A percentile compares a stretch with the other conserved stretches of the same genome.
Evolutionary conservation across 2,329 filamentous ascomycete species (phyloP).

Genomic region (Blastomyces gilchristii): DNA sequence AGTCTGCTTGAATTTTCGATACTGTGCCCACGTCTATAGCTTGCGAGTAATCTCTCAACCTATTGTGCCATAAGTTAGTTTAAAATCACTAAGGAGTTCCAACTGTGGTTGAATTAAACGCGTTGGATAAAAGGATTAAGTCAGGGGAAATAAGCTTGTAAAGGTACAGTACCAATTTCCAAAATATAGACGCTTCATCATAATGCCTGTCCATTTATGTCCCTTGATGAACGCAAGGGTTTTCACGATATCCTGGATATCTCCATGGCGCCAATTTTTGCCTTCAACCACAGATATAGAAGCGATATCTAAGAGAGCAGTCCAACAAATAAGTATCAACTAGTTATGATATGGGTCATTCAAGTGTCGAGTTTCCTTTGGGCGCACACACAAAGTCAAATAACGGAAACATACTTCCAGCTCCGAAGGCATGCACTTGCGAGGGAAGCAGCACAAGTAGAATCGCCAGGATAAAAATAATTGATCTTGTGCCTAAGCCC

Average conservation of each 20-base stretch:
- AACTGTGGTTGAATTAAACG: not conserved
- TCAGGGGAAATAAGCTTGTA: not conserved
- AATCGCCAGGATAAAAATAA: constrained; percentile 29
- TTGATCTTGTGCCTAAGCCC: constrained; percentile 19
- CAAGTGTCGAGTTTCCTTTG: not conserved
- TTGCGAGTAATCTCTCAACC: constrained; percentile 69
- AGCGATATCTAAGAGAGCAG: constrained; percentile 32
- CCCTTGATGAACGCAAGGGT: constrained; percentile 65
- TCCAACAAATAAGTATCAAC: not conserved
- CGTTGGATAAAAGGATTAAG: not conserved
- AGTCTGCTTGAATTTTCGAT: constrained; percentile 67
- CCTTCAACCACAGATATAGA: constrained; percentile 43
- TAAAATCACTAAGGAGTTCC: not conserved
- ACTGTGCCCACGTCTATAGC: constrained; percentile 71
- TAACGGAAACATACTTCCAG: constrained; percentile 31
- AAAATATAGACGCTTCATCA: constrained; percentile 70
- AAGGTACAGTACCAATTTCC: constrained; percentile 55
- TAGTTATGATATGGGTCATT: not conserved
- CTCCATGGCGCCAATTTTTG: constrained; percentile 47
- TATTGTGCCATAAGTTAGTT: not conserved
- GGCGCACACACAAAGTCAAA: not conserved
- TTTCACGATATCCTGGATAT: constrained; percentile 74
- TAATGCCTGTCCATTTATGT: constrained; percentile 74
- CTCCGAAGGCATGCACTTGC: constrained; percentile 36
- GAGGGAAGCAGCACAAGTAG: constrained; percentile 30